Percentiles rank a stretch among this genome's conserved stretches.
These are phyloP conservation scores for Arabidopsis suecica DNA, from an alignment of 345 rosid genomes.

Conservation along the genomic window DNA sequence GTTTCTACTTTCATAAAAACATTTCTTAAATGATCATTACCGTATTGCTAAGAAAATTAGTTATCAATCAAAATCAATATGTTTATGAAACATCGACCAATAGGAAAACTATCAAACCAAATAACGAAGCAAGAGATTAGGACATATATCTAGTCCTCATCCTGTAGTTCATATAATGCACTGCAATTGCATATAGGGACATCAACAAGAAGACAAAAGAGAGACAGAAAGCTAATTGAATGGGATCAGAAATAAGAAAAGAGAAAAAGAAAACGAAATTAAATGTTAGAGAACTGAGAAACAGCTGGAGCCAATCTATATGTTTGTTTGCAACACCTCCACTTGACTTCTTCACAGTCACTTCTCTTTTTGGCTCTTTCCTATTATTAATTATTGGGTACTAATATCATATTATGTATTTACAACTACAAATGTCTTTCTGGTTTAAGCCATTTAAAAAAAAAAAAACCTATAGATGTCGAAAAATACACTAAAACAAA, in stretches of 20 bases:
- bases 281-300: slow-evolving; percentile 5
- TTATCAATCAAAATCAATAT: not conserved
- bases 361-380: not conserved
- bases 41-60: not conserved
- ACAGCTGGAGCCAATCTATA: slow-evolving; percentile 28
- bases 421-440: no score
- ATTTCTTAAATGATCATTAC: not conserved
- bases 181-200: not conserved
- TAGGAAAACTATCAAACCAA: not conserved
- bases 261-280: not conserved
- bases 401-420: not conserved
- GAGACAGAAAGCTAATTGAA: slow-evolving; percentile 16
- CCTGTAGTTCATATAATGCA: not conserved
- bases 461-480: no score
- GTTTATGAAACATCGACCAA: not conserved
- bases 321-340: slow-evolving; percentile 3
- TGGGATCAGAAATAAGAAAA: not conserved
- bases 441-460: no score
- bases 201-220: not conserved
- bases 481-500: no score
- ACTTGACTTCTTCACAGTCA: slow-evolving; percentile 4
- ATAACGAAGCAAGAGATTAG: not conserved
- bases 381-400: not conserved
- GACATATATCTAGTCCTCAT: not conserved
- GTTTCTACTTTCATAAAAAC: not conserved